Evolutionary conservation across 495 filamentous ascomycete genomes (phyloP).

Genomic region (Cairneyella variabilis): DNA sequence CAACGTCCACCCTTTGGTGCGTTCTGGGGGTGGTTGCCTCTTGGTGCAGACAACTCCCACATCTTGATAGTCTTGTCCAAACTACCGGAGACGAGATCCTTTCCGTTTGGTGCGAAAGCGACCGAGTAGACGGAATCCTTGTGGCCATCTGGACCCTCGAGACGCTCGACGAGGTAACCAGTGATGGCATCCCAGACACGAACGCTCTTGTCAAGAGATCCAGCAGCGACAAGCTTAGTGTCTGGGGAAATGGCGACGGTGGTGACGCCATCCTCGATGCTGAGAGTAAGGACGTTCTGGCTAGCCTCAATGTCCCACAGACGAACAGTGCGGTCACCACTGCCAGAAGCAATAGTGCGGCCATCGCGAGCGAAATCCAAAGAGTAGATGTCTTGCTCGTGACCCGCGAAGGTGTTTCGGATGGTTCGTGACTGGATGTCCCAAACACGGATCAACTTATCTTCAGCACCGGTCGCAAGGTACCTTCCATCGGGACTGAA

Average conservation of each 20-base stretch:
- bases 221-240: conserved; percentile 80
- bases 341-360: conserved; percentile 83
- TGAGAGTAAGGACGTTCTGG: conserved; percentile 69
- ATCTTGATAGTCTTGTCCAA: conserved; percentile 95
- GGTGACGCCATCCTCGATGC: conserved; percentile 86
- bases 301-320: conserved; percentile 83
- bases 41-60: conserved; percentile 77
- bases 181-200: conserved; percentile 81
- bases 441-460: conserved; percentile 91
- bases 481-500: conserved; percentile 91
- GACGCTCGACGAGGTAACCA: conserved; percentile 77
- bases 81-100: conserved; percentile 83
- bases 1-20: conserved; percentile 74
- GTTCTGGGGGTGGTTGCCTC: conserved; percentile 55
- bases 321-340: conserved; percentile 82
- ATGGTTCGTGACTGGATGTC: conserved; percentile 74
- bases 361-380: conserved; percentile 85
- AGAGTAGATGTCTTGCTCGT: conserved; percentile 94
- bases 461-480: conserved; percentile 84
- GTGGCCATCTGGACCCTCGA: conserved; percentile 83
- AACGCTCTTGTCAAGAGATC: conserved; percentile 86
- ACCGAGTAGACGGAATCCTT: conserved; percentile 92
- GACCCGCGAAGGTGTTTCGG: conserved; percentile 76
- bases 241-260: conserved; percentile 91
- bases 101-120: conserved; percentile 83